These are phyloP conservation scores for Amanita pallidorosea DNA, from an alignment of 768 basidiomycete genomes.

Conservation along the genomic window DNA sequence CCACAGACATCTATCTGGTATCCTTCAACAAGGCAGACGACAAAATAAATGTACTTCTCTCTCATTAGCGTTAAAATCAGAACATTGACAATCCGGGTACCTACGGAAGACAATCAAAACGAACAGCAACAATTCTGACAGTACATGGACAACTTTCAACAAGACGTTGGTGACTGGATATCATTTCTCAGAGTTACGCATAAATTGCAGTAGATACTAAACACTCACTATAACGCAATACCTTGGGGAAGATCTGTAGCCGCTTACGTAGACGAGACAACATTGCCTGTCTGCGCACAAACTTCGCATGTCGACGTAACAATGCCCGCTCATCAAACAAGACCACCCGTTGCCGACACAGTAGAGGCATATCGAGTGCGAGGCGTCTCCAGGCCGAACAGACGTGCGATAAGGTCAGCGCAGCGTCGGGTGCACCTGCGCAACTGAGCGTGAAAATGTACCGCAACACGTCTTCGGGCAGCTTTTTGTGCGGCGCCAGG, in stretches of 20 bases:
- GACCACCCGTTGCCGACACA: neutral
- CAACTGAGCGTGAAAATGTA: neutral
- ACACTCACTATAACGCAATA: neutral
- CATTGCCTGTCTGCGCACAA: neutral
- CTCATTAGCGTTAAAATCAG: too few relatives aligned
- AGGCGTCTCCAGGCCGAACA: neutral
- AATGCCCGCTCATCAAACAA: neutral
- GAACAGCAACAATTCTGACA: neutral
- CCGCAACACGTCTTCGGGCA: neutral
- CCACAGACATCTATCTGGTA: too few relatives aligned
- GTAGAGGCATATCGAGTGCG: neutral
- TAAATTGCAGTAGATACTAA: neutral
- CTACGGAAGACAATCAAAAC: neutral
- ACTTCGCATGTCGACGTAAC: neutral
- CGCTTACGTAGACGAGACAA: neutral
- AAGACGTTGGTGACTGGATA: neutral
- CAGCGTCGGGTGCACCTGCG: neutral
- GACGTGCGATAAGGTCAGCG: neutral
- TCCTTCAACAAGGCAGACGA: too few relatives aligned
- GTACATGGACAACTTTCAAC: too few relatives aligned
- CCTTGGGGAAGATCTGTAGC: neutral
- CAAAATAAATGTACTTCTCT: too few relatives aligned
- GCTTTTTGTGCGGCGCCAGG: neutral
- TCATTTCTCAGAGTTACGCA: neutral
- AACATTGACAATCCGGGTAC: neutral